These are phyloP conservation scores for Monosporozyma yasuniensis DNA, from an alignment of 805 yeast species.

Conservation along the genomic window DNA sequence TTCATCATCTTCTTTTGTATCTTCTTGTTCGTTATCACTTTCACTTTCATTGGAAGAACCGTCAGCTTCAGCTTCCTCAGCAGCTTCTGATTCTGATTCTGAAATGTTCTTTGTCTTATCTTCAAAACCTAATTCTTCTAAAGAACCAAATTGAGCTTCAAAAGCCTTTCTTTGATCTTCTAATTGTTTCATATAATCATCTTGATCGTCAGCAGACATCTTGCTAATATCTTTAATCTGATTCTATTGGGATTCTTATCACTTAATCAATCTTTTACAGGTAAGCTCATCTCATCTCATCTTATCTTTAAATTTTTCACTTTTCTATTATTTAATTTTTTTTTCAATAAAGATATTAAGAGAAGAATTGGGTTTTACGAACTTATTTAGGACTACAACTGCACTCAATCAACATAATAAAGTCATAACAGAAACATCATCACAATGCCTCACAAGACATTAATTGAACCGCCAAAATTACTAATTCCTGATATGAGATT, in stretches of 20 bases:
- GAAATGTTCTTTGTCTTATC: conserved; percentile 33
- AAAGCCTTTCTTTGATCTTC: conserved; percentile 51
- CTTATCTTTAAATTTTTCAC: neutral
- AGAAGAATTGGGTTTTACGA: too few relatives aligned
- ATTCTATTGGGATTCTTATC: too few relatives aligned
- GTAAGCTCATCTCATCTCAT: conserved; percentile 6
- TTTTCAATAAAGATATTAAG: neutral
- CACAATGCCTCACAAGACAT: neutral
- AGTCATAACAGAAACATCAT: neutral
- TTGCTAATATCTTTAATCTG: neutral
- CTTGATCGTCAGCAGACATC: conserved; percentile 5
- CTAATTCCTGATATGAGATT: conserved; percentile 57
- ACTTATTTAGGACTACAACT: too few relatives aligned
- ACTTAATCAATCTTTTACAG: too few relatives aligned
- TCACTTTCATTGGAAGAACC: conserved; percentile 8
- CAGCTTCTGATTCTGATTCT: conserved; percentile 5
- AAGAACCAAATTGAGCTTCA: conserved; percentile 55
- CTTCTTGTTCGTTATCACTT: conserved; percentile 3
- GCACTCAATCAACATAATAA: neutral
- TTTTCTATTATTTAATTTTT: neutral
- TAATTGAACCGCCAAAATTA: neutral
- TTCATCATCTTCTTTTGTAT: conserved; percentile 11
- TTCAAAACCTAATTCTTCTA: conserved; percentile 45
- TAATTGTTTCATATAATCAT: conserved; percentile 24
- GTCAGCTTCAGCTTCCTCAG: conserved; percentile 10